Conservation (phyloP, 345 rosid species). For the Euphorbia peplus region DNA sequence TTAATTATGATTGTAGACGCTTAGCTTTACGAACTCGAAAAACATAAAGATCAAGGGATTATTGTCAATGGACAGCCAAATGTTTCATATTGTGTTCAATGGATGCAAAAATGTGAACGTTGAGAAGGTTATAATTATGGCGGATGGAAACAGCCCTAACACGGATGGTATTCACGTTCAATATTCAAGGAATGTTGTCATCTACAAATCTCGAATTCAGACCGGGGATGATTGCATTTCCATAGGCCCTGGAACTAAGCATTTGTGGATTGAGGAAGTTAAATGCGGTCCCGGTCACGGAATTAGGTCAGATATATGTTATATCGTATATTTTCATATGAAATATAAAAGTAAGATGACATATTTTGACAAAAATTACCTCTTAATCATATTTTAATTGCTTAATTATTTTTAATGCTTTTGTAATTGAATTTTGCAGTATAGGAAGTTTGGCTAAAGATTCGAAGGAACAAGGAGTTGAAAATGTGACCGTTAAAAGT, state of each 20-base stretch:
- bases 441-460: constrained; percentile 54
- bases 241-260: constrained; percentile 28
- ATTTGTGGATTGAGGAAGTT: constrained; percentile 13
- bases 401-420: no score
- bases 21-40: constrained; percentile 18
- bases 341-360: no score
- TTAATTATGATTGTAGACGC: constrained; percentile 14
- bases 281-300: constrained; percentile 38
- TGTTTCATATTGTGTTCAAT: constrained; percentile 25
- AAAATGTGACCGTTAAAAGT: constrained; percentile 41
- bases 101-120: constrained; percentile 18
- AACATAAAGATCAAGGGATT: constrained; percentile 22
- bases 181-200: constrained; percentile 13
- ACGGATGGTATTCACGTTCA: constrained; percentile 34
- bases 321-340: no score
- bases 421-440: constrained; percentile 31
- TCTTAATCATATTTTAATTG: no score
- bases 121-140: constrained; percentile 5
- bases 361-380: no score
- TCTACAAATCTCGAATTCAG: constrained; percentile 7
- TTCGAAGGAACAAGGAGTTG: constrained; percentile 47
- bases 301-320: constrained; percentile 18
- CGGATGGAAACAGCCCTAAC: constrained; percentile 27
- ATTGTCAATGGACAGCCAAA: constrained; percentile 24
- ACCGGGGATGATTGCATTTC: constrained; percentile 37